phyloP scores from a whole-genome alignment of 148 eudicot species.

The Cornus kousa region DNA sequence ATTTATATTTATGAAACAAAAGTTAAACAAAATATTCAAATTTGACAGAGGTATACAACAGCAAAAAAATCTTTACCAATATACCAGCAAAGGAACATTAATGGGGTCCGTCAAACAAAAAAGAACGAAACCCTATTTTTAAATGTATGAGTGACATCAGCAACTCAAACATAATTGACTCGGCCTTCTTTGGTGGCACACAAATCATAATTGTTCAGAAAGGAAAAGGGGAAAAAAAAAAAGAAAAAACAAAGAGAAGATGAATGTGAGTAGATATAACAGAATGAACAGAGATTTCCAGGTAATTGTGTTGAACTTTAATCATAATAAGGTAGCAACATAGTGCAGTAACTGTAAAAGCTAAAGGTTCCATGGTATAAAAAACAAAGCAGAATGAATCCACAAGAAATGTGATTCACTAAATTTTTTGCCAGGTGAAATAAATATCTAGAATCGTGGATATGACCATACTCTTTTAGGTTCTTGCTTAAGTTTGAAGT shows the following conservation, averaged over 20 bases:
- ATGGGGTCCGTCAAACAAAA: not conserved
- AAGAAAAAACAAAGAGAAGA: not conserved
- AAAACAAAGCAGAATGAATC: not conserved
- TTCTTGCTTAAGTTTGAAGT: not conserved
- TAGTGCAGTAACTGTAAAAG: not conserved
- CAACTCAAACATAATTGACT: not conserved
- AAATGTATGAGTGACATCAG: not conserved
- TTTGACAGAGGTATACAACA: not conserved
- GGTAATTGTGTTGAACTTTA: not conserved
- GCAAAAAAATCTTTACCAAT: not conserved
- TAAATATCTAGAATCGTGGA: not conserved
- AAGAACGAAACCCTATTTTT: not conserved
- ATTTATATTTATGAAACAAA: not conserved
- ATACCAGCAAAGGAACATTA: not conserved
- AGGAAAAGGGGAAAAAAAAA: not conserved
- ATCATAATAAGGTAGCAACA: not conserved
- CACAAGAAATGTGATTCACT: not conserved
- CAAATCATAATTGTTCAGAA: not conserved
- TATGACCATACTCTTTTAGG: not conserved
- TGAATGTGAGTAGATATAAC: not conserved
- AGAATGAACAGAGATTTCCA: not conserved
- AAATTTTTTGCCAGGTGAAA: constrained; percentile 1
- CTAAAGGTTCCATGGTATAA: not conserved
- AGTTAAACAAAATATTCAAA: not conserved
- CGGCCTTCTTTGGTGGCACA: not conserved